Evolutionary conservation across 257 asterid genomes (phyloP).

Genomic region (Solanum chiquidenum): DNA sequence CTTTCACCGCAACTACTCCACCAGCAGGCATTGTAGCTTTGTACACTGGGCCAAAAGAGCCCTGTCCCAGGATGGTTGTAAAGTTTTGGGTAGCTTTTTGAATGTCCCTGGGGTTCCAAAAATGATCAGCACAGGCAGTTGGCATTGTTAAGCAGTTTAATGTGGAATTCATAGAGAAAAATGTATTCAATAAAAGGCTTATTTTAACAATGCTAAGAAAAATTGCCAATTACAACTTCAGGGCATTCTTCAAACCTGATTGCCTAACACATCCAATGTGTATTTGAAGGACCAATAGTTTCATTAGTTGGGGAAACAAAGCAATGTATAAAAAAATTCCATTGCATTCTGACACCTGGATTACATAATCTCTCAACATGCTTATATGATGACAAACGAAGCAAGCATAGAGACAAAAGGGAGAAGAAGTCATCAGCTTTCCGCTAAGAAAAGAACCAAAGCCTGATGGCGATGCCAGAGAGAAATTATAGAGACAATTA

Average conservation of each 20-base stretch:
- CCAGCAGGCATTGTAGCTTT: constrained; percentile 82
- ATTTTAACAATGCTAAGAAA: neutral
- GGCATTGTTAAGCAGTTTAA: neutral
- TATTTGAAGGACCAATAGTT: neutral
- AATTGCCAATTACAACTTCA: neutral
- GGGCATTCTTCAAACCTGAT: neutral
- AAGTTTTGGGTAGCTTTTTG: constrained; percentile 86
- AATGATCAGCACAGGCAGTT: neutral
- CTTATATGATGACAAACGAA: neutral
- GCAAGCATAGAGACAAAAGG: neutral
- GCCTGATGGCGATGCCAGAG: neutral
- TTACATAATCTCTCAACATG: neutral
- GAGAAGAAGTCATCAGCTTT: neutral
- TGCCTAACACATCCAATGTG: neutral
- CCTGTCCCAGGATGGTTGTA: constrained; percentile 83
- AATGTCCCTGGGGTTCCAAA: constrained; percentile 55
- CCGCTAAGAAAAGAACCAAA: neutral
- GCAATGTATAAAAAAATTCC: neutral
- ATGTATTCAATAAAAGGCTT: neutral
- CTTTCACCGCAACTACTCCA: constrained; percentile 88
- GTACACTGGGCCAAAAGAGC: constrained; percentile 95
- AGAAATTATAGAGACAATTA: neutral
- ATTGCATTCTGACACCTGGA: neutral
- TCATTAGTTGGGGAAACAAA: neutral
- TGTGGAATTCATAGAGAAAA: neutral